Evolutionary conservation across 441 rosid genomes (phyloP).

Genomic region (Dalechampia spathulata): DNA sequence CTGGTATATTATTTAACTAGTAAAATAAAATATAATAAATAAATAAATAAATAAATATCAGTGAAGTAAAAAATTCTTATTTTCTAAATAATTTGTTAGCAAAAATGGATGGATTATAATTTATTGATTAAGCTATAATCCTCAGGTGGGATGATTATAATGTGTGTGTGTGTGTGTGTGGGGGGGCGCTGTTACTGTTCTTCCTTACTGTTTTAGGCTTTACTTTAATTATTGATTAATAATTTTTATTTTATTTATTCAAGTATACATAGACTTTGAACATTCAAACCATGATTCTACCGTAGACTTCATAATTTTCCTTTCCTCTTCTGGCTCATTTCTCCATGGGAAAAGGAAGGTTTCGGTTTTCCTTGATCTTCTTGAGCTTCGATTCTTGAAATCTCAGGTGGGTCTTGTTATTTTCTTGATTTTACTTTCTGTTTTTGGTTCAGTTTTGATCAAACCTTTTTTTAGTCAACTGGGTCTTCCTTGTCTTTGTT

Average conservation of each 20-base stretch:
- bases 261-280: slow-evolving; percentile 5
- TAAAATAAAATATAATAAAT: no score
- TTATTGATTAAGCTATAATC: no score
- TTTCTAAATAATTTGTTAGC: no score
- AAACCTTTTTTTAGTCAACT: background rate
- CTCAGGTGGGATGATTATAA: no score
- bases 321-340: background rate
- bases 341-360: background rate
- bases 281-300: slow-evolving; percentile 3
- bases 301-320: background rate
- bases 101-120: no score
- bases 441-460: slow-evolving; percentile 1
- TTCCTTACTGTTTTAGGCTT: no score
- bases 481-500: background rate
- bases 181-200: no score
- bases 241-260: slow-evolving; percentile 2
- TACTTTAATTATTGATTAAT: no score
- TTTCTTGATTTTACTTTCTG: background rate
- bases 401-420: slow-evolving; percentile 5
- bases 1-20: no score
- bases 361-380: slow-evolving; percentile 4
- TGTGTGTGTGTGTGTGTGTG: no score
- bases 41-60: no score
- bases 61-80: no score
- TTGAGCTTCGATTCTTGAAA: background rate